Evolutionary conservation across 2,329 filamentous ascomycete genomes (phyloP).

Genomic region (Fusarium caatingaense): DNA sequence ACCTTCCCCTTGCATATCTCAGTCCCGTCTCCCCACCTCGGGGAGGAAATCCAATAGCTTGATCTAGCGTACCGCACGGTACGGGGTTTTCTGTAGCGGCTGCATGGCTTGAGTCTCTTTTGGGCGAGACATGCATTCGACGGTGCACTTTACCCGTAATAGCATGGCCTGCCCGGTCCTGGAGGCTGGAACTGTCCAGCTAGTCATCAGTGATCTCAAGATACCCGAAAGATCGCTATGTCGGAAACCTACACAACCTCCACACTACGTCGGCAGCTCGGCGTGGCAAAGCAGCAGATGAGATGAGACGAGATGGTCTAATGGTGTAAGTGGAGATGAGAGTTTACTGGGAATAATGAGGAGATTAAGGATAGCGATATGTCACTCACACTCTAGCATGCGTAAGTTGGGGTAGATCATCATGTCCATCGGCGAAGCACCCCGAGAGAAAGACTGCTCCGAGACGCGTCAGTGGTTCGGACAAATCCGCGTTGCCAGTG

Average conservation of each 20-base stretch:
- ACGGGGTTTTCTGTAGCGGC: slow-evolving; percentile 19
- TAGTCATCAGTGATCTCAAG: slow-evolving; percentile 6
- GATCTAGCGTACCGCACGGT: slow-evolving; percentile 4
- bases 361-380: slow-evolving; percentile 18
- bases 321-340: slow-evolving; percentile 11
- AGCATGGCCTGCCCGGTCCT: not conserved
- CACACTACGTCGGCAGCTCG: slow-evolving; percentile 10
- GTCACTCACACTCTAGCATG: slow-evolving; percentile 2
- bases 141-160: slow-evolving; percentile 9
- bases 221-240: slow-evolving; percentile 18
- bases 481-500: not conserved
- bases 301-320: not conserved
- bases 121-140: slow-evolving; percentile 40
- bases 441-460: slow-evolving; percentile 3
- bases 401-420: not conserved
- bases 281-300: slow-evolving; percentile 8
- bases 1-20: slow-evolving; percentile 28
- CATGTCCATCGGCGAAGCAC: slow-evolving; percentile 1
- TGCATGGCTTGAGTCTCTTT: slow-evolving; percentile 16
- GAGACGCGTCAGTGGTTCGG: not conserved
- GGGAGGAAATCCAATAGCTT: slow-evolving; percentile 5
- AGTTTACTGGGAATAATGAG: slow-evolving; percentile 23
- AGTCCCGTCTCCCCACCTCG: slow-evolving; percentile 29
- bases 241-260: slow-evolving; percentile 26
- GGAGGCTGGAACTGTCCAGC: not conserved